These are phyloP conservation scores for Amanita subjunquillea DNA, from an alignment of 768 basidiomycete genomes.

Conservation along the genomic window DNA sequence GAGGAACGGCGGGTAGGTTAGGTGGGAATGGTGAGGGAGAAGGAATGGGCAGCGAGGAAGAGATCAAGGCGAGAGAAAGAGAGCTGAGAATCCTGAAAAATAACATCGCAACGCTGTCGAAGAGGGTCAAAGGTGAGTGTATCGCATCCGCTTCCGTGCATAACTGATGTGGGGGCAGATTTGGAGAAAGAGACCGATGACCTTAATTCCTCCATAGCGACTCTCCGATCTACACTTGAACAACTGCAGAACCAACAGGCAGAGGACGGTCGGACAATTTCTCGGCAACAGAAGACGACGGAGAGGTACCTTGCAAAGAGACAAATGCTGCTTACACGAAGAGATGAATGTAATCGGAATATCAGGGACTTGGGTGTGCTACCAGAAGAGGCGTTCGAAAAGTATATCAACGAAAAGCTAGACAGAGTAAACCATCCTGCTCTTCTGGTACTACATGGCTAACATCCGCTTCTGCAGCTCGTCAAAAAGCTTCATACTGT, in stretches of 20 bases:
- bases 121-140: conserved; percentile 46
- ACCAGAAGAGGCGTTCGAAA: conserved; percentile 95
- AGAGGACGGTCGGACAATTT: conserved; percentile 80
- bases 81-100: conserved; percentile 61
- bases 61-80: conserved; percentile 55
- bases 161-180: conserved; percentile 25
- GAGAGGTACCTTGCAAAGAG: conserved; percentile 92
- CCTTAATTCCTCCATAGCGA: conserved; percentile 51
- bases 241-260: conserved; percentile 70
- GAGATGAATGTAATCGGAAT: conserved; percentile 91
- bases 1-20: conserved; percentile 38
- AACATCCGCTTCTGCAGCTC: conserved; percentile 37
- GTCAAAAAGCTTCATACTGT: conserved; percentile 88
- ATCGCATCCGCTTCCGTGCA: background rate
- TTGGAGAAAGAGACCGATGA: conserved; percentile 69
- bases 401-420: conserved; percentile 82
- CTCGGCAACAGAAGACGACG: conserved; percentile 90
- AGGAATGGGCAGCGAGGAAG: conserved; percentile 46
- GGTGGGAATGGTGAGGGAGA: conserved; percentile 18
- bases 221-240: conserved; percentile 57
- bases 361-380: conserved; percentile 94
- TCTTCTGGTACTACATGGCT: background rate
- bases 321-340: conserved; percentile 72
- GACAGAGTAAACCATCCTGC: conserved; percentile 53
- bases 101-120: conserved; percentile 55